These are phyloP conservation scores for Elymus sibiricus DNA, from an alignment of 176 grass and related monocot genomes.

Conservation along the genomic window DNA sequence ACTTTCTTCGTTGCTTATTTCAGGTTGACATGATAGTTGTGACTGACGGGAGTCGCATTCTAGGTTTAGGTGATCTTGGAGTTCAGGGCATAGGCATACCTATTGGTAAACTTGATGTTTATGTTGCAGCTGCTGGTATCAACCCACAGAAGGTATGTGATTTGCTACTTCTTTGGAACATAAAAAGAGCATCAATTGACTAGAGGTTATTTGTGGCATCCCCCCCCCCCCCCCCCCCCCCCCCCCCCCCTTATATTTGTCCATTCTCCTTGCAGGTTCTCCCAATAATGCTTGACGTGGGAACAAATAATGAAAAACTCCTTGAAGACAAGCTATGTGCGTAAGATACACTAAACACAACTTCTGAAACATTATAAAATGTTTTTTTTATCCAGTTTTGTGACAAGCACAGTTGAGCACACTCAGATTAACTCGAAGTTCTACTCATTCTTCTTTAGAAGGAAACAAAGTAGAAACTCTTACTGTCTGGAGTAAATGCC, in stretches of 20 bases:
- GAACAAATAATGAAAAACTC: constrained; percentile 93
- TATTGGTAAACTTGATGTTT: constrained; percentile 98
- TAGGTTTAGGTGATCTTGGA: constrained; percentile 97
- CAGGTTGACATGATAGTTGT: constrained; percentile 96
- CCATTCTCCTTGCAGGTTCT: constrained; percentile 53
- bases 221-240: background rate
- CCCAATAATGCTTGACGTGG: constrained; percentile 95
- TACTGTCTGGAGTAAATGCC: background rate
- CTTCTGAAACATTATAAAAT: background rate
- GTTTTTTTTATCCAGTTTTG: background rate
- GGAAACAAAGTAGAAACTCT: background rate
- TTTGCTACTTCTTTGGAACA: background rate
- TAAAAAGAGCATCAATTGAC: background rate
- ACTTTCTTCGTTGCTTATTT: constrained; percentile 12
- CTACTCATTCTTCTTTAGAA: constrained; percentile 6
- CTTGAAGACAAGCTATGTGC: constrained; percentile 93
- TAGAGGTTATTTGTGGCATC: background rate
- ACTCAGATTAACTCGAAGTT: constrained; percentile 5
- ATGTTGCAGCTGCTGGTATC: constrained; percentile 95
- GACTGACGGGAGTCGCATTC: constrained; percentile 93
- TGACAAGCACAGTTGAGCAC: constrained; percentile 10
- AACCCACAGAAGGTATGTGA: constrained; percentile 83
- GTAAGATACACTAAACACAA: constrained; percentile 49
- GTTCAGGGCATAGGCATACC: constrained; percentile 99
- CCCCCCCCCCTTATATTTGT: background rate